Base-by-base conservation (phyloP, 2,329 filamentous ascomycete genomes). In the Apiospora arundinis region DNA sequence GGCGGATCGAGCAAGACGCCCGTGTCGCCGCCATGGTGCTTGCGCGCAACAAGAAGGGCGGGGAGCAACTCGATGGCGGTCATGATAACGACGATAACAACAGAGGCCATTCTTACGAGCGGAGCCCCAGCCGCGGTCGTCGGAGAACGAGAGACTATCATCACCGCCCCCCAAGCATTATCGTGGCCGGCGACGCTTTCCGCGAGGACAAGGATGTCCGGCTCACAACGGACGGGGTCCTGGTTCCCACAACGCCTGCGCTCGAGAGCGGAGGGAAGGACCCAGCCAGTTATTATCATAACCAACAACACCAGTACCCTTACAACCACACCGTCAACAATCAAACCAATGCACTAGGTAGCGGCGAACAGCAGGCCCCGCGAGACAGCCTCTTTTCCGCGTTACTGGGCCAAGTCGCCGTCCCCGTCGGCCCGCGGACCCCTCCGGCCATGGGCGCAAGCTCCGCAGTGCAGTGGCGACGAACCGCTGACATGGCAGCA, bases 211-310 rank as follows among this genome's bases (percentile, higher is more conserved):
- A 56, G 1, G 69, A 72, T 37, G 68, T 73, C n/a, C 70, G 71
- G 12, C 49, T 74, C 67, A 71, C 71, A 7, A 68, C 70, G 37
- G 65, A 72, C 37, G 71, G 63, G 21, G 70, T 71, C 32, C 49
- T 76, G 8, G 60, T 76, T 4, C 77, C 78, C 1, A 75, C 72
- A 14, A 78, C 76, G 12, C 76, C 77, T 1, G 73, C 74, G 4
- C 75, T 79, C 48, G 77, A 78, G 68, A 74, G 74, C 16, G 75
- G 77, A 21, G 69, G 68, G 7, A 65, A 68, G n/a, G 56, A 65
- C 28, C n/a, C n/a, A 6, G 45, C 42, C 3, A 67, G 52, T 16
- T n/a, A 56, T 5, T 76, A 14, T 32, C 21, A 63, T 46, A 42
- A 14, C 9, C 40, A 42, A 42, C 44, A 46, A 14, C 44, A 14